These are phyloP conservation scores for Penstemon davidsonii DNA, from an alignment of 257 asterid genomes.

Conservation along the genomic window DNA sequence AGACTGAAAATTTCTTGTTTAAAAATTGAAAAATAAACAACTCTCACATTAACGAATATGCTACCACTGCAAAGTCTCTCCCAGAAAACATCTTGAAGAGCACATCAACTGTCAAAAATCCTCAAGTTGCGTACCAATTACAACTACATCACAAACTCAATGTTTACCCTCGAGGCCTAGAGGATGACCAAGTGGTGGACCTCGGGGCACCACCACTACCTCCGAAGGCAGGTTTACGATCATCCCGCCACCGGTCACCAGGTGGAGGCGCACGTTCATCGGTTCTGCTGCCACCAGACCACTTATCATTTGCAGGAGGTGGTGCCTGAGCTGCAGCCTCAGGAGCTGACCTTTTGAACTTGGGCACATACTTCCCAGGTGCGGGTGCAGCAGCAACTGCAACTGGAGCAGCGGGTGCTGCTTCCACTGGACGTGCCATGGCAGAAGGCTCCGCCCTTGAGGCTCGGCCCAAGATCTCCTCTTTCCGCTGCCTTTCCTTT, in stretches of 20 bases:
- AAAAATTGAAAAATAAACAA: not conserved
- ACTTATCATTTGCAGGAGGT: constrained; percentile 59
- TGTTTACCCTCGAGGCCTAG: not conserved
- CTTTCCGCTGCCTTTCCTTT: constrained; percentile 47
- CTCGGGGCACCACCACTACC: constrained; percentile 27
- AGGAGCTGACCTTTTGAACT: constrained; percentile 1
- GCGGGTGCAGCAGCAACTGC: constrained; percentile 39
- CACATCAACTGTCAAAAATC: not conserved
- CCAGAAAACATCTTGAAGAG: not conserved
- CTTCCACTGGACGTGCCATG: constrained; percentile 36
- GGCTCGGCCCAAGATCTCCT: constrained; percentile 43
- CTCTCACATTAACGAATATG: not conserved
- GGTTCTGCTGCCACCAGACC: constrained; percentile 43
- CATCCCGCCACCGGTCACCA: constrained; percentile 59
- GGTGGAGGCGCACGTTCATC: constrained; percentile 39
- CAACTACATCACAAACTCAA: constrained; percentile 1
- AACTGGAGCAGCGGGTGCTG: constrained; percentile 37
- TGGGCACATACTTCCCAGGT: constrained; percentile 57
- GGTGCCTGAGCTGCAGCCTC: constrained; percentile 38
- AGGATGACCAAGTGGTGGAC: constrained; percentile 8
- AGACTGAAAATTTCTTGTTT: not conserved
- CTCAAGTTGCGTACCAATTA: not conserved
- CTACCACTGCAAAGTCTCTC: not conserved
- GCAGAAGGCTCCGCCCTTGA: constrained; percentile 31
- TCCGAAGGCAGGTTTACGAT: constrained; percentile 38